Percentiles rank a stretch among this genome's conserved stretches.
phyloP scores from a whole-genome alignment of 352 stramenopile genomes.

The Phytopythium montanum region DNA sequence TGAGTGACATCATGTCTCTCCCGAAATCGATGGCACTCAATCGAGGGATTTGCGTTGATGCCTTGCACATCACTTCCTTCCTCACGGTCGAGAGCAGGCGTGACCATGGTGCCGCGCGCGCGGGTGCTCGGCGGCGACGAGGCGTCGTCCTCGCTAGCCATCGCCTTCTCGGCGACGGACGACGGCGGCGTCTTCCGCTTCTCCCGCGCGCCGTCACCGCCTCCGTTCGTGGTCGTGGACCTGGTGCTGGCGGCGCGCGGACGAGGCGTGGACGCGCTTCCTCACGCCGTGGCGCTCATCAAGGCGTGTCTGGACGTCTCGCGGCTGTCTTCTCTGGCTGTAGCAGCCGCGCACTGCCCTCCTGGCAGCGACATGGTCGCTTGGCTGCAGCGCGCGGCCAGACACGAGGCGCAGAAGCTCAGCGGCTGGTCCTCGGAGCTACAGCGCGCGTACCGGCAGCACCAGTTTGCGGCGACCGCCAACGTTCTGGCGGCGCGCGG shows the following conservation, averaged over 20 bases:
- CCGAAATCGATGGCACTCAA: not conserved
- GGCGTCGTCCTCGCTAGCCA: slow-evolving; percentile 6
- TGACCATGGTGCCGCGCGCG: slow-evolving; percentile 7
- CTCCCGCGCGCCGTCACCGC: not conserved
- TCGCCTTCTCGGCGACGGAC: not conserved
- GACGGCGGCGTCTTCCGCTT: slow-evolving; percentile 3
- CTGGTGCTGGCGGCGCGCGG: slow-evolving; percentile 19
- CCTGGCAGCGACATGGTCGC: slow-evolving; percentile 10
- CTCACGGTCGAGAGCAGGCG: not conserved
- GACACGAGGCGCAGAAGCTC: slow-evolving; percentile 25
- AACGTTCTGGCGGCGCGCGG: slow-evolving; percentile 24
- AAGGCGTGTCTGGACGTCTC: slow-evolving; percentile 32
- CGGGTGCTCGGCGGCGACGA: slow-evolving; percentile 5
- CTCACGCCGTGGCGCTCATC: slow-evolving; percentile 20
- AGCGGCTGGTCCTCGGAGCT: slow-evolving; percentile 32
- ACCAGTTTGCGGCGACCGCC: slow-evolving; percentile 29
- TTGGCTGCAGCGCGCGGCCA: slow-evolving; percentile 25
- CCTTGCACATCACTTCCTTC: not conserved
- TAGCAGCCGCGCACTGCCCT: slow-evolving; percentile 20
- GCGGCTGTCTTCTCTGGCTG: slow-evolving; percentile 20
- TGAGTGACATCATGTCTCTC: too few species aligned
- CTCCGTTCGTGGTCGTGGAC: slow-evolving; percentile 26
- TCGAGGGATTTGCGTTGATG: not conserved
- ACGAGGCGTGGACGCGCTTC: slow-evolving; percentile 15
- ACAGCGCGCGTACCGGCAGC: slow-evolving; percentile 29